A percentile compares a stretch with the other conserved stretches of the same genome.
Conservation (phyloP, 2,329 filamentous ascomycete genomes). For the Hymenoscyphus repandus region DNA sequence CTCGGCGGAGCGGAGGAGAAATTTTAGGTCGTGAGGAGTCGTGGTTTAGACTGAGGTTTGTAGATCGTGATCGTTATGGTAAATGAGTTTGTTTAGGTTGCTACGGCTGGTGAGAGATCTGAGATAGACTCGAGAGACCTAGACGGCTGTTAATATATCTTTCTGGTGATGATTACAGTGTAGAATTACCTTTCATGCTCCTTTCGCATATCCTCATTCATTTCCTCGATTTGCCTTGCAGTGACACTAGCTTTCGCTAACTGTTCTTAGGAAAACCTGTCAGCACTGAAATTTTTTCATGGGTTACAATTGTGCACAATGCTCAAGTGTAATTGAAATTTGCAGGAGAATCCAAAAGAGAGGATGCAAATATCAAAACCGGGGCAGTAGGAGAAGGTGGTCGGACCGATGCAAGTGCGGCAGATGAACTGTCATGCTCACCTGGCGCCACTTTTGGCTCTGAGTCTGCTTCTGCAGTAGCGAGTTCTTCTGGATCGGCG, state of each 20-base stretch:
- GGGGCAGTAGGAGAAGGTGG: slow-evolving; percentile 26
- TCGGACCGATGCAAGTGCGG: slow-evolving; percentile 63
- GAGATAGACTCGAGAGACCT: slow-evolving; percentile 36
- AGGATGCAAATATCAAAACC: slow-evolving; percentile 11
- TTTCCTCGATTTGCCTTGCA: slow-evolving; percentile 38
- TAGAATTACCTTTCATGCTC: slow-evolving; percentile 41
- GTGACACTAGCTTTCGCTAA: slow-evolving; percentile 31
- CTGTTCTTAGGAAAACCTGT: slow-evolving; percentile 22
- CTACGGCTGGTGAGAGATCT: slow-evolving; percentile 17
- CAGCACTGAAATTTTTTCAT: slow-evolving; percentile 9
- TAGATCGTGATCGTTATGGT: background rate
- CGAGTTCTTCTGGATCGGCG: slow-evolving; percentile 37
- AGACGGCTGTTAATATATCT: background rate
- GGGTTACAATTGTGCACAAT: background rate
- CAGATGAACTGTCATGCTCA: slow-evolving; percentile 56
- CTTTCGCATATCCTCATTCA: slow-evolving; percentile 52
- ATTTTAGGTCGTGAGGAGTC: background rate
- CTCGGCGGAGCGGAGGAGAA: background rate
- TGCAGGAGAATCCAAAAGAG: background rate
- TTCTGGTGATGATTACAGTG: background rate
- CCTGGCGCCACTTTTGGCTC: slow-evolving; percentile 47
- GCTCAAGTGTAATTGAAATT: slow-evolving; percentile 1
- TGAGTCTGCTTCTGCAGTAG: slow-evolving; percentile 32
- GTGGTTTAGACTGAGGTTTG: background rate
- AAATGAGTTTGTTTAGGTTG: background rate